Evolutionary conservation across 2,329 filamentous ascomycete genomes (phyloP).

Genomic region (Cladorrhinum sp.): DNA sequence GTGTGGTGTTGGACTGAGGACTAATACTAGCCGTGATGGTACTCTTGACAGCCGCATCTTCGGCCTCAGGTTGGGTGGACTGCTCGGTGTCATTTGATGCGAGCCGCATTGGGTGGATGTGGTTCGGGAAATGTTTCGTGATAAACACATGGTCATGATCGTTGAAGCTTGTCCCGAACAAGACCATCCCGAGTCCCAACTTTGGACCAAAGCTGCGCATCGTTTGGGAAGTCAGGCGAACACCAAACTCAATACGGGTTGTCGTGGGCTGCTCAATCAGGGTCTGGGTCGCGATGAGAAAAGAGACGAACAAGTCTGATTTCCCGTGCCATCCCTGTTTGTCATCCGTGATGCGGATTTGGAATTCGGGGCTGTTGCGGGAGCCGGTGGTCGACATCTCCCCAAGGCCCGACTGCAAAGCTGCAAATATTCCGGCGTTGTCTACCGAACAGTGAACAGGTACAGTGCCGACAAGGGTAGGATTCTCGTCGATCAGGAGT

Average conservation of each 20-base stretch:
- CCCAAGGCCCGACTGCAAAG: slow-evolving; percentile 15
- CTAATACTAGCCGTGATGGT: background rate
- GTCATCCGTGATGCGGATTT: slow-evolving; percentile 9
- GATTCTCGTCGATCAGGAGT: background rate
- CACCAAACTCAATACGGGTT: background rate
- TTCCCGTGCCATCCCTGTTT: slow-evolving; percentile 9
- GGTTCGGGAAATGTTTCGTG: slow-evolving; percentile 10
- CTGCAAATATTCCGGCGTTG: background rate
- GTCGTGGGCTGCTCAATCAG: slow-evolving; percentile 5
- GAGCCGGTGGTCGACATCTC: slow-evolving; percentile 3
- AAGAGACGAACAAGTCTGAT: slow-evolving; percentile 9
- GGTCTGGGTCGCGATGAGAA: slow-evolving; percentile 8
- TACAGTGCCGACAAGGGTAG: background rate
- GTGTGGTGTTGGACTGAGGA: too few species aligned
- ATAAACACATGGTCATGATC: slow-evolving; percentile 8
- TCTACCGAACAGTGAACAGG: background rate
- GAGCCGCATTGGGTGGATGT: background rate
- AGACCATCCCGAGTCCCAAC: background rate
- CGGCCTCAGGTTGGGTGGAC: background rate
- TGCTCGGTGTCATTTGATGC: background rate
- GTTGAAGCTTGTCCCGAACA: slow-evolving; percentile 4
- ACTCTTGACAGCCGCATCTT: background rate
- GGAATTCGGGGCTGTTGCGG: background rate
- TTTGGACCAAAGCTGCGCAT: background rate
- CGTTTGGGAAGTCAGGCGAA: background rate